Evolutionary conservation across 2,329 filamentous ascomycete genomes (phyloP).

Genomic region (Aspergillus arachidicola): DNA sequence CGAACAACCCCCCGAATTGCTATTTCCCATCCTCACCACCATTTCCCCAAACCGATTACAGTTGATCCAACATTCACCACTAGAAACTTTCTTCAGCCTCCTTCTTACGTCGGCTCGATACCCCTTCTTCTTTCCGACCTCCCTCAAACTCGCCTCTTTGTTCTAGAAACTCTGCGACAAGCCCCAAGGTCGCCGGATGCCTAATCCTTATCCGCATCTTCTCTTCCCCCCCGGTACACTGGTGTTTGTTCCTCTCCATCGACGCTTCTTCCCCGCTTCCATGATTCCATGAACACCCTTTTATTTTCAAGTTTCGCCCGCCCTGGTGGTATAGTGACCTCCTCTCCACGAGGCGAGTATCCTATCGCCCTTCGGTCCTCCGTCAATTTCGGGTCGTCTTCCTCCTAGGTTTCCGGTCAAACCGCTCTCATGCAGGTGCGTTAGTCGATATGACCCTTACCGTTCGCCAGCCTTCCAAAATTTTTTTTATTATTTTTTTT

Average conservation of each 20-base stretch:
- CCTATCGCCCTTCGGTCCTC: conserved; percentile 28
- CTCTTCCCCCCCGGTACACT: conserved; percentile 19
- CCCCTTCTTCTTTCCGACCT: conserved; percentile 6
- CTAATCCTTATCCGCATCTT: conserved; percentile 21
- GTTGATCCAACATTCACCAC: conserved; percentile 12
- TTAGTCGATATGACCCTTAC: conserved; percentile 15
- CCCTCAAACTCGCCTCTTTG: conserved; percentile 6
- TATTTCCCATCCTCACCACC: conserved; percentile 7
- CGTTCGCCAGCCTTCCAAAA: conserved; percentile 10
- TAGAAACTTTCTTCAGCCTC: conserved; percentile 8
- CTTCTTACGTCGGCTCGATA: neutral
- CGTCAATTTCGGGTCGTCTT: conserved; percentile 28
- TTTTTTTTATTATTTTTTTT: neutral
- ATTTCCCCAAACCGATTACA: conserved; percentile 3
- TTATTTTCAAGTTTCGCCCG: conserved; percentile 31
- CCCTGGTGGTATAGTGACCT: conserved; percentile 42
- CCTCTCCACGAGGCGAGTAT: conserved; percentile 29
- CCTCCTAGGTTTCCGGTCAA: conserved; percentile 28
- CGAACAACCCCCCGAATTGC: conserved; percentile 1
- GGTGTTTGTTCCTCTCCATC: conserved; percentile 26
- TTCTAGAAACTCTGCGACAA: conserved; percentile 3
- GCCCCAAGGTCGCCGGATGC: conserved; percentile 25
- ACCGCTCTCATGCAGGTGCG: conserved; percentile 44
- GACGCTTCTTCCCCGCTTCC: conserved; percentile 40
- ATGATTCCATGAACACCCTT: conserved; percentile 39